A percentile compares a stretch with the other conserved stretches of the same genome.
Conservation (phyloP, 208 protist genomes). For the Leishmania braziliensis region DNA sequence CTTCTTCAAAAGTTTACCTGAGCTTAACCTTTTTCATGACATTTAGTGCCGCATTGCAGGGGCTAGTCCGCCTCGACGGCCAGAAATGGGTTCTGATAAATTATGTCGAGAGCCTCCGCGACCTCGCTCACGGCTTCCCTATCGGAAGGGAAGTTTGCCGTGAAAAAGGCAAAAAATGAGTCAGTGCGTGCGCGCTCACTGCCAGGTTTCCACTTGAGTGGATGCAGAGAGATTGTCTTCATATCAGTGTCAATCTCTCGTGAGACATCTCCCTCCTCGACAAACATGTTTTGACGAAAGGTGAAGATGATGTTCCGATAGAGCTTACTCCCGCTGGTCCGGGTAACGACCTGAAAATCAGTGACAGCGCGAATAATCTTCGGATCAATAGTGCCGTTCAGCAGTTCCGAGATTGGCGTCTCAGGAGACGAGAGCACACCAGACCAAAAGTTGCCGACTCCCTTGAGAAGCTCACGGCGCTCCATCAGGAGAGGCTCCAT, state of each 20-base stretch:
- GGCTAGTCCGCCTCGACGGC: constrained; percentile 20
- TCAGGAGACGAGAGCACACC: constrained; percentile 42
- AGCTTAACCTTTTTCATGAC: background rate
- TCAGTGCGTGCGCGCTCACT: constrained; percentile 62
- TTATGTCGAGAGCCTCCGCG: constrained; percentile 62
- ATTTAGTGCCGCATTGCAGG: constrained; percentile 13
- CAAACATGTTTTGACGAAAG: constrained; percentile 75
- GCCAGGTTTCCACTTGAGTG: constrained; percentile 78
- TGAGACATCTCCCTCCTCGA: constrained; percentile 57
- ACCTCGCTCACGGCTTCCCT: constrained; percentile 42
- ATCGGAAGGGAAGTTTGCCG: constrained; percentile 25
- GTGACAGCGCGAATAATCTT: constrained; percentile 78
- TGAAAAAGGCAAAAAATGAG: constrained; percentile 83
- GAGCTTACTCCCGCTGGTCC: constrained; percentile 40
- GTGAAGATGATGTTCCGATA: constrained; percentile 54
- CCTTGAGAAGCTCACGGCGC: constrained; percentile 46
- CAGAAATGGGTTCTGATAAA: constrained; percentile 71
- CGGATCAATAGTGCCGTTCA: constrained; percentile 82
- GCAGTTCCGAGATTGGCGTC: constrained; percentile 41
- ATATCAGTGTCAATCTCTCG: constrained; percentile 56
- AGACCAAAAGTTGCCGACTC: constrained; percentile 66
- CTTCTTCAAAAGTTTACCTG: background rate
- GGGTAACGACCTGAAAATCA: constrained; percentile 56
- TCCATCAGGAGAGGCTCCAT: constrained; percentile 68
- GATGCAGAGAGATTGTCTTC: constrained; percentile 53